Base-by-base conservation (phyloP, 2,329 filamentous ascomycete genomes). In the Xylaria sp. region DNA sequence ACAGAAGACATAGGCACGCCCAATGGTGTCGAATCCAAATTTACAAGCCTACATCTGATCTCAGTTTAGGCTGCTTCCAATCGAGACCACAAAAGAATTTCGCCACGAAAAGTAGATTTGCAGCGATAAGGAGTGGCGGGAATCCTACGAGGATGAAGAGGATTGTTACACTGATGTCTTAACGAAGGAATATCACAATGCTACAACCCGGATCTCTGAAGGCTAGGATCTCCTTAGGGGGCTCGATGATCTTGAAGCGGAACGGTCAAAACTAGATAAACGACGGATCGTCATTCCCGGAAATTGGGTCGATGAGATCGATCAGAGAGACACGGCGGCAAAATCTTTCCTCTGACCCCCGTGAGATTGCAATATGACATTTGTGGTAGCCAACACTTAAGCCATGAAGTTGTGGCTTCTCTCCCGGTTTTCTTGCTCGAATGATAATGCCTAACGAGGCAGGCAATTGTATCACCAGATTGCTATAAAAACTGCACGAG, bases 251-350 rank as follows among this genome's bases (percentile, higher is more conserved):
- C 69, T 74, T 3, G 71, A 75, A 58, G 66, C 67, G 20, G 72
- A 63, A 23, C 45, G 43, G 4, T 46, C 58, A 1, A 58, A 63
- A 23, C 46, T 18, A 1, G 20, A 18, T 18, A 23, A 20, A 13
- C 50, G 60, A 32, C 34, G 23, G 10, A 55, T 30, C 30, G 28
- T 52, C 34, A 60, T 71, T 0, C 59, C 66, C 7, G 39, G 63
- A 1, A 43, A 68, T 32, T 73, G 72, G 72, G 66, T 74, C 4
- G 72, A 73, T 3, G 73, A 73, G 39, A 58, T n/a, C n/a, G n/a
- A n/a, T n/a, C n/a, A n/a, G n/a, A n/a, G n/a, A n/a, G n/a, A n/a
- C n/a, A n/a, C n/a, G n/a, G n/a, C n/a, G n/a, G n/a, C n/a, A 34
- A 45, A 48, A 39, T 9, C 25, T 13, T 30, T 4, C 48, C 6